Conservation (phyloP, 2,329 filamentous ascomycete genomes). For the Colletotrichum sp. region DNA sequence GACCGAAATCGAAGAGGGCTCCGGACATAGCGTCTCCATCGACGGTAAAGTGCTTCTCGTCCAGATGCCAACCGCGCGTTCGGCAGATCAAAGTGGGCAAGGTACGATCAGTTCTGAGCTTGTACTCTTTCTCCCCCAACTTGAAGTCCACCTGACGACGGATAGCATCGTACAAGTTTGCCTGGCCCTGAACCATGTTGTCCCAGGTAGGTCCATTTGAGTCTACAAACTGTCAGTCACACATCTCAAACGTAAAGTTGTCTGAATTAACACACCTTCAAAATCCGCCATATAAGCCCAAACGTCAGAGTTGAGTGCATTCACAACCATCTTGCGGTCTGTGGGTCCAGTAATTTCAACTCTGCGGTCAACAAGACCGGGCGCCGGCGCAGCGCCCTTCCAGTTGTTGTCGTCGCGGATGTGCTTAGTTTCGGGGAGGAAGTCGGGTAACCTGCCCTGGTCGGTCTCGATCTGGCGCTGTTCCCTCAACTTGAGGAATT, state of each 20-base stretch:
- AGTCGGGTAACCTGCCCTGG: slow-evolving; percentile 80
- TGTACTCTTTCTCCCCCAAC: slow-evolving; percentile 87
- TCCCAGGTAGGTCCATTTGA: slow-evolving; percentile 90
- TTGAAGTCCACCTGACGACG: slow-evolving; percentile 89
- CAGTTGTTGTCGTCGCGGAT: slow-evolving; percentile 87
- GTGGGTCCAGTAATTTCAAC: slow-evolving; percentile 92
- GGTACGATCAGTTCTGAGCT: slow-evolving; percentile 81
- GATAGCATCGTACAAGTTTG: slow-evolving; percentile 90
- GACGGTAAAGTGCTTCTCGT: slow-evolving; percentile 91
- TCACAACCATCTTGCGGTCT: slow-evolving; percentile 94
- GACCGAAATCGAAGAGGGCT: slow-evolving; percentile 85
- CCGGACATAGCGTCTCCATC: slow-evolving; percentile 88
- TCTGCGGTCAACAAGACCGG: slow-evolving; percentile 82
- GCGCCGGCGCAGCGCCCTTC: slow-evolving; percentile 84
- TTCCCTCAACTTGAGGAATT: slow-evolving; percentile 78
- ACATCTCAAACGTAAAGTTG: rapidly evolving
- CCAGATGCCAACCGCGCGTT: slow-evolving; percentile 88
- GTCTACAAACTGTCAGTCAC: slow-evolving; percentile 45
- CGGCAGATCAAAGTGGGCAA: slow-evolving; percentile 84
- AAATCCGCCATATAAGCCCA: slow-evolving; percentile 98
- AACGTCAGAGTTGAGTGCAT: slow-evolving; percentile 86
- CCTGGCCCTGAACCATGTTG: slow-evolving; percentile 92
- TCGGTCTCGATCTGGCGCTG: slow-evolving; percentile 86
- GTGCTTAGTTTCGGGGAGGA: slow-evolving; percentile 86
- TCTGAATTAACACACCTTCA: slow-evolving; percentile 45